Conservation (phyloP, 768 basidiomycete genomes). For the Omphalotus guepiniiformis region DNA sequence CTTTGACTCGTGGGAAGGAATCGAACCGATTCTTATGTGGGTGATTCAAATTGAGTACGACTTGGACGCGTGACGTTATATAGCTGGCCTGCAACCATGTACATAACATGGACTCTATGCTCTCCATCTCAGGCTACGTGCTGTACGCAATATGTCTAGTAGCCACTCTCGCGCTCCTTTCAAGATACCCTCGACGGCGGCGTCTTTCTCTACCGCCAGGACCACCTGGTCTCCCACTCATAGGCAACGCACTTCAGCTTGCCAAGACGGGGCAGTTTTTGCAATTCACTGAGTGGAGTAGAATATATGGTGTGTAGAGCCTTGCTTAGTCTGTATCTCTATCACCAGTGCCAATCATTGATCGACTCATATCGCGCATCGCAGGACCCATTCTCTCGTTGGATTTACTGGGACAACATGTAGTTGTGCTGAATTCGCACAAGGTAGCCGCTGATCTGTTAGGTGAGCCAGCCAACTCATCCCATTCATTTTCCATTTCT, state of each 20-base stretch:
- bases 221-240: conserved; percentile 30
- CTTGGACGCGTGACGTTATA: too few species aligned
- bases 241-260: conserved; percentile 32
- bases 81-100: too few species aligned
- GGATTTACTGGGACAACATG: background rate
- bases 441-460: conserved; percentile 4
- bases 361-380: background rate
- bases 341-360: background rate
- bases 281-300: conserved; percentile 26
- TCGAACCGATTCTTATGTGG: too few species aligned
- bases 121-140: too few species aligned
- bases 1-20: too few species aligned
- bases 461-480: background rate
- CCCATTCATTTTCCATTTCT: background rate
- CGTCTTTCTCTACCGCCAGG: conserved; percentile 30
- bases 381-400: conserved; percentile 8
- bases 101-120: too few species aligned
- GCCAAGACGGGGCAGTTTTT: conserved; percentile 22
- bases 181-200: too few species aligned
- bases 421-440: conserved; percentile 1
- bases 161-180: too few species aligned
- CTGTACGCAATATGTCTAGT: too few species aligned
- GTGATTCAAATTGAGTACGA: too few species aligned
- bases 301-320: conserved; percentile 26
- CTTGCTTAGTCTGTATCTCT: too few species aligned